Percentiles rank a stretch among this genome's conserved stretches.
These are phyloP conservation scores for Cyanidiococcus yangmingshanensis DNA, from an alignment of 23 red algal species.

Conservation along the genomic window DNA sequence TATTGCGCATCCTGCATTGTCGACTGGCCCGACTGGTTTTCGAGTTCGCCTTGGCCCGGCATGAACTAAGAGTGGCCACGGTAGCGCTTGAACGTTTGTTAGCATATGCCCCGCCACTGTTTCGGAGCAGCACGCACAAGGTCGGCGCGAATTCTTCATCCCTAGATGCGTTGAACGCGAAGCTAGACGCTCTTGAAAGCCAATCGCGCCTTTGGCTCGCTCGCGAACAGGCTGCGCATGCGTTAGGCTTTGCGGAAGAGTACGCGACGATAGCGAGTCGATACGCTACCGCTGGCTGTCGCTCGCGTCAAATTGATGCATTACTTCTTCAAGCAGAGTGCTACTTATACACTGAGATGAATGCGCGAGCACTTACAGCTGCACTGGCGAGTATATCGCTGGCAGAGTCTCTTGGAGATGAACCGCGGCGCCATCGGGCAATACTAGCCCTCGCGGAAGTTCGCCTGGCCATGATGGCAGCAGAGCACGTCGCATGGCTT, in stretches of 20 bases:
- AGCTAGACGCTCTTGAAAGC: not conserved
- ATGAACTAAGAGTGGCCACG: not conserved
- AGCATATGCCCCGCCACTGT: not conserved
- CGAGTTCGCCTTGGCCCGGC: not conserved
- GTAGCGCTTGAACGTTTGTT: not conserved
- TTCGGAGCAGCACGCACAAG: not conserved
- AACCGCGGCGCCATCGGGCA: not conserved
- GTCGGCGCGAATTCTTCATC: not conserved
- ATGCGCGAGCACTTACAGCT: constrained; percentile 20
- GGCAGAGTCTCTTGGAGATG: constrained; percentile 15
- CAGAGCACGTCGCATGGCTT: not conserved
- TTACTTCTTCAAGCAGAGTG: not conserved
- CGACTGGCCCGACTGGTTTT: not conserved
- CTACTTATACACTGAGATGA: constrained; percentile 18
- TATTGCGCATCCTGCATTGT: not conserved
- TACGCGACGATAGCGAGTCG: not conserved
- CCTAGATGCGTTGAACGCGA: not conserved
- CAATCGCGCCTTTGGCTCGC: not conserved
- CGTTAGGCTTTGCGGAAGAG: not conserved
- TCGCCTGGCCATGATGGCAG: not conserved
- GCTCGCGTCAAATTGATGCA: not conserved
- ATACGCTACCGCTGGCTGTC: not conserved
- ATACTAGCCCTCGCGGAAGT: not conserved
- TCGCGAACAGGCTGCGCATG: not conserved
- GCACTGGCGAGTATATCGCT: not conserved